Evolutionary conservation across 2,329 filamentous ascomycete genomes (phyloP), one percentile per base, ranked within the genome.

Genomic region (Aspergillus oerlinghausenensis): DNA sequence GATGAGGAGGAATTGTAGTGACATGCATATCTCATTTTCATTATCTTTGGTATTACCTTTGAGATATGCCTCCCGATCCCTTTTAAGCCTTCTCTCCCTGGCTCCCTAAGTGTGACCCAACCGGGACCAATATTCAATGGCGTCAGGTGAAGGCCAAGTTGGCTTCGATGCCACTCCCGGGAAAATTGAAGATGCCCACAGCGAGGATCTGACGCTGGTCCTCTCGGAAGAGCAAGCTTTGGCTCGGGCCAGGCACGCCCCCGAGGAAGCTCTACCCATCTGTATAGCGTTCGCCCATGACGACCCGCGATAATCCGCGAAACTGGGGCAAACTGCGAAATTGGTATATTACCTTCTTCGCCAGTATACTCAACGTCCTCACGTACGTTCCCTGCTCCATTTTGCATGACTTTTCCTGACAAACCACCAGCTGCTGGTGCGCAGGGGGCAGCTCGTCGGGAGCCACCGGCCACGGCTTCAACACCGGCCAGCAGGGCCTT

Each of bases 401-500:
- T 4, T 8, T 40, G 26, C 5, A 54, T 5, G 3, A 19, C 17
- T 4, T 2, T 32, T 23, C 51, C 51, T 58, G 49, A 59, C 19
- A 4, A 1, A 8, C 10, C 10, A 9, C 14, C 38, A 68, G 67
- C 49, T 63, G 60, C 2, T 67, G 66, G 64, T 68, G 65, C 19
- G 64, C 65, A 4, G 67, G 66, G 35, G 60, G 62, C n/a, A 67
- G 69, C 43, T 67, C 66, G 1, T 70, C 67, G 1, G 67, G 67
- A 2, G 67, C 67, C 3, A 61, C 59, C 2, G 62, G 57, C 60
- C 81, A 80, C 0, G 84, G 83, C 58, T 73, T 75, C 4, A 77
- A 81, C 0, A 82, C 84, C 10, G 83, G 83, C 57, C 70, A 78
- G 55, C 76, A 65, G 32, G 65, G 67, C 2, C 90, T 87, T 81